Conservation (phyloP, 2,329 filamentous ascomycete species). For the Pseudodiploospora longispora region DNA sequence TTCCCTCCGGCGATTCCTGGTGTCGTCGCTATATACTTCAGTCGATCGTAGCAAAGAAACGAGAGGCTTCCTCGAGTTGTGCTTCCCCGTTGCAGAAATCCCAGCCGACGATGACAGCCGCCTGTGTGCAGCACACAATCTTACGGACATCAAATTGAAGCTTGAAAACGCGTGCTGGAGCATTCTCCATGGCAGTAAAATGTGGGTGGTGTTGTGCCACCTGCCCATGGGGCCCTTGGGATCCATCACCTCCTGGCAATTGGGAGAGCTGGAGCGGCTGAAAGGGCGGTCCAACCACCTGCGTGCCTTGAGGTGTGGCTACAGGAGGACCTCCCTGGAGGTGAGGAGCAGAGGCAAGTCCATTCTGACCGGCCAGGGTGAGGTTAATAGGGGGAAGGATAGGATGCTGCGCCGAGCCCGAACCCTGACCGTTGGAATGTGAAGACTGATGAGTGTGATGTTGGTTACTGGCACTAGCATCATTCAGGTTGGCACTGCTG, state of each 20-base stretch:
- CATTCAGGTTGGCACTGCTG: background rate
- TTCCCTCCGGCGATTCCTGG: too few relatives aligned
- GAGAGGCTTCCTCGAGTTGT: slow-evolving; percentile 68
- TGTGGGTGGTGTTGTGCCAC: slow-evolving; percentile 33
- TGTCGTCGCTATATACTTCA: slow-evolving; percentile 7
- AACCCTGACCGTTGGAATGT: background rate
- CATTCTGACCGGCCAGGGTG: slow-evolving; percentile 3
- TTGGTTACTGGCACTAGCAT: background rate
- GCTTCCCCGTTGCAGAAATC: slow-evolving; percentile 87
- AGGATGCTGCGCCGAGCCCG: background rate
- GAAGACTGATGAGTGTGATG: background rate
- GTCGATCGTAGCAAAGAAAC: slow-evolving; percentile 63
- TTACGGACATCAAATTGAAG: slow-evolving; percentile 89
- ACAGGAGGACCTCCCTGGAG: slow-evolving; percentile 1
- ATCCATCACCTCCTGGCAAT: slow-evolving; percentile 4
- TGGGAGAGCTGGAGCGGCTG: background rate
- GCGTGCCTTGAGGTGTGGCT: background rate
- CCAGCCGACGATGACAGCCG: slow-evolving; percentile 89
- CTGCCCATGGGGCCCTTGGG: background rate
- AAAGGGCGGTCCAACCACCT: background rate
- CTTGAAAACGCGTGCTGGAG: slow-evolving; percentile 73
- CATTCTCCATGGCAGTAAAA: slow-evolving; percentile 36
- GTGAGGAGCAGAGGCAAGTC: background rate
- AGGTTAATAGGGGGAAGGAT: background rate
- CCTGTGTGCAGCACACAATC: slow-evolving; percentile 92